These are phyloP conservation scores for Saccharomycopsis sp. DNA, from an alignment of 805 yeast genomes.

Conservation along the genomic window DNA sequence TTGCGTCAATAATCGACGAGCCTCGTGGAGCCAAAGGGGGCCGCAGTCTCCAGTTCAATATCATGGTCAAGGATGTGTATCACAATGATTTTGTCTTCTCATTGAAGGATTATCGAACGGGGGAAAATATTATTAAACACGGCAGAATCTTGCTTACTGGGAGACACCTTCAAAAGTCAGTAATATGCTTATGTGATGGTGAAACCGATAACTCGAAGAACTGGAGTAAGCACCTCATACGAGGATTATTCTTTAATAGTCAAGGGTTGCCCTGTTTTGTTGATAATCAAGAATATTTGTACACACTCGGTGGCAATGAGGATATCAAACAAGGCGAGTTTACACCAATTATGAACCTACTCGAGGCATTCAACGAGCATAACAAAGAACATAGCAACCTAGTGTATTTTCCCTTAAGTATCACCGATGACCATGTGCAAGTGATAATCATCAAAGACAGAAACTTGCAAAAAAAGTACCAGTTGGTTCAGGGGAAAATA, in stretches of 20 bases:
- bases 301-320: not conserved
- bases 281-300: constrained; percentile 13
- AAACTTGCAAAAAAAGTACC: constrained; percentile 10
- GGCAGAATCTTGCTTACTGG: not conserved
- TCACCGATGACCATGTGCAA: constrained; percentile 8
- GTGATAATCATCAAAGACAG: constrained; percentile 14
- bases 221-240: constrained; percentile 1
- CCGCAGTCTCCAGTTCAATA: constrained; percentile 4
- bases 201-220: not conserved
- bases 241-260: constrained; percentile 17
- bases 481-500: constrained; percentile 7
- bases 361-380: constrained; percentile 15
- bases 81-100: constrained; percentile 8
- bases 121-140: not conserved
- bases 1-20: constrained; percentile 12
- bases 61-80: constrained; percentile 9
- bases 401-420: constrained; percentile 14
- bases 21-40: not conserved
- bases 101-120: not conserved
- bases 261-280: constrained; percentile 12
- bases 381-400: constrained; percentile 15
- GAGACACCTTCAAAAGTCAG: not conserved
- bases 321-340: constrained; percentile 7
- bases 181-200: not conserved
- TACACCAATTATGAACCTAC: constrained; percentile 9